Evolutionary conservation across 2,329 filamentous ascomycete genomes (phyloP).

Genomic region (Chlorencoelia australis): DNA sequence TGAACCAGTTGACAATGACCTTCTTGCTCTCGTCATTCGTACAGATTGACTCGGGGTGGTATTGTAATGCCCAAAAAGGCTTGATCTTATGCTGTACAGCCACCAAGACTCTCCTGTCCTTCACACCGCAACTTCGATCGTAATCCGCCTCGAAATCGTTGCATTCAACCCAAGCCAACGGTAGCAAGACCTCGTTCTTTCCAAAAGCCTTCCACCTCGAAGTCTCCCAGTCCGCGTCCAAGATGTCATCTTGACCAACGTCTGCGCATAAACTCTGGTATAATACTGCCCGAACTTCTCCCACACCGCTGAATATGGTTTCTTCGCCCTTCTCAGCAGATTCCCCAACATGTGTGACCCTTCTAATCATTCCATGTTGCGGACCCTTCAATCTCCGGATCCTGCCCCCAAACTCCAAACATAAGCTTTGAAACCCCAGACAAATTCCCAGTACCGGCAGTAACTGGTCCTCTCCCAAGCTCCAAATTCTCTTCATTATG

Average conservation of each 20-base stretch:
- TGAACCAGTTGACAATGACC: conserved; percentile 55
- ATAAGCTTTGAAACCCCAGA: conserved; percentile 60
- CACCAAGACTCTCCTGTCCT: conserved; percentile 42
- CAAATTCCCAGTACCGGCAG: conserved; percentile 74
- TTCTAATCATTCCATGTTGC: conserved; percentile 52
- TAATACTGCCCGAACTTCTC: conserved; percentile 27
- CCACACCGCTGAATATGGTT: conserved; percentile 23
- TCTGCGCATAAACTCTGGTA: conserved; percentile 33
- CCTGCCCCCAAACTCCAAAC: conserved; percentile 45
- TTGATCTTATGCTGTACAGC: conserved; percentile 45
- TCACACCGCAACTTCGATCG: conserved; percentile 18
- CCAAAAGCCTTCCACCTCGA: conserved; percentile 17
- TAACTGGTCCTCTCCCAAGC: conserved; percentile 43
- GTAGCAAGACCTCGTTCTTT: conserved; percentile 19
- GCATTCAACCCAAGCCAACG: conserved; percentile 28
- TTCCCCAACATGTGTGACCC: conserved; percentile 38
- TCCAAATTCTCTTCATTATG: conserved; percentile 69
- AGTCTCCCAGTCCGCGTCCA: conserved; percentile 14
- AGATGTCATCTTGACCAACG: conserved; percentile 21
- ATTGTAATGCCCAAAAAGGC: conserved; percentile 61
- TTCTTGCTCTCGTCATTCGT: conserved; percentile 44
- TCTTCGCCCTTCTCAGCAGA: conserved; percentile 1
- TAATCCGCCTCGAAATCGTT: conserved; percentile 14
- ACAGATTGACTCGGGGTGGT: conserved; percentile 62
- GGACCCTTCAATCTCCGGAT: conserved; percentile 44